Conservation (phyloP, 148 eudicot species). For the Cornus suecica region DNA sequence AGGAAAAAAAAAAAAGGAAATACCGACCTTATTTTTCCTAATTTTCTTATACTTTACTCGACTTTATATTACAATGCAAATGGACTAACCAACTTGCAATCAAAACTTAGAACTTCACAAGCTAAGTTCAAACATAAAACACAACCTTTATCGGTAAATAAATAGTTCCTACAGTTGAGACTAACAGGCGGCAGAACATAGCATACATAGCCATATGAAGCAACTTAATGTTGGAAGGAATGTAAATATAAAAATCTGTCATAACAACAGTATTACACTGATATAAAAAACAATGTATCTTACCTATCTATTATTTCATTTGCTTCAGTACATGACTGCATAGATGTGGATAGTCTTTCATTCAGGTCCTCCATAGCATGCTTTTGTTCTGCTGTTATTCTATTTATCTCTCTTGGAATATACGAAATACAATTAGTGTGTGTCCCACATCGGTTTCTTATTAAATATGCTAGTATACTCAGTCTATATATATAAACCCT, state of each 20-base stretch:
- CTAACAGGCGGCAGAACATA: background rate
- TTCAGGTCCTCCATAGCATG: conserved; percentile 78
- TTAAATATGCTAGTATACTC: too few species aligned
- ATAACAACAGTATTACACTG: background rate
- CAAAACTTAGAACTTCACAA: background rate
- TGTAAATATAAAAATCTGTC: background rate
- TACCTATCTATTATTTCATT: conserved; percentile 81
- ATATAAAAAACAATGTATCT: background rate
- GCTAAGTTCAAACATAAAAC: background rate
- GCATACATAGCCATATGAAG: background rate
- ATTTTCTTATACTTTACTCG: too few species aligned
- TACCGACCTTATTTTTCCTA: background rate
- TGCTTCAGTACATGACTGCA: conserved; percentile 79
- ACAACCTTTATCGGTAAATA: background rate
- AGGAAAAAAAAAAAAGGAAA: too few species aligned
- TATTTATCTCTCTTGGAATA: conserved; percentile 55
- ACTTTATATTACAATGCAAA: too few species aligned
- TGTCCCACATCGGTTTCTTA: too few species aligned
- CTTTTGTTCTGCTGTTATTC: conserved; percentile 66
- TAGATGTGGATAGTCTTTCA: conserved; percentile 66
- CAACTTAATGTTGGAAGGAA: background rate
- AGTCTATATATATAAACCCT: too few species aligned
- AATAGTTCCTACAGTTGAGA: background rate
- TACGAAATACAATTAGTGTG: too few species aligned
- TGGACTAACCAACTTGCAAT: background rate